These are phyloP conservation scores for Anthracocystis panici-leucophaei DNA, from an alignment of 1,284 basidiomycete genomes.

Conservation along the genomic window DNA sequence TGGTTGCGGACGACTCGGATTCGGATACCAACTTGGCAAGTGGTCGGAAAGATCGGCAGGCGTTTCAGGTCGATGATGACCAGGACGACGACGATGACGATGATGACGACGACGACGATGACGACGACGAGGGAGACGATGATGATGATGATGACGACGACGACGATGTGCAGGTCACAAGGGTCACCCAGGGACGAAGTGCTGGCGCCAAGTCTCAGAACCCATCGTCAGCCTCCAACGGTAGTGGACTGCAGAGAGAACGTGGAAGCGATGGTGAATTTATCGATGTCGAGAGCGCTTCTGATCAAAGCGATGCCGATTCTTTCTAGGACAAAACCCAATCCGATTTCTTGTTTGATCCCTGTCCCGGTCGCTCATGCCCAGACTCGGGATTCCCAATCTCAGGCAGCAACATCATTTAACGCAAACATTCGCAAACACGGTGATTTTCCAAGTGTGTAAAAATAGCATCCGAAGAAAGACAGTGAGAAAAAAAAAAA, in stretches of 20 bases:
- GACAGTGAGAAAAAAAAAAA: slow-evolving; percentile 6
- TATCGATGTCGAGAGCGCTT: slow-evolving; percentile 52
- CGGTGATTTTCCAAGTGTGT: no score
- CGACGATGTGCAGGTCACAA: slow-evolving; percentile 26
- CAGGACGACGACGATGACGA: slow-evolving; percentile 26
- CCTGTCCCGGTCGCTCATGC: not conserved
- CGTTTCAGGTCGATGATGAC: slow-evolving; percentile 37
- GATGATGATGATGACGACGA: slow-evolving; percentile 29
- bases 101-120: slow-evolving; percentile 27
- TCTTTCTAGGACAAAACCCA: slow-evolving; percentile 28
- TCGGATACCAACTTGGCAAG: slow-evolving; percentile 16
- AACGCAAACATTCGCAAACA: not conserved
- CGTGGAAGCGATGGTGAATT: slow-evolving; percentile 51
- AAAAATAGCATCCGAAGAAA: not conserved
- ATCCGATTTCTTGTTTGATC: not conserved
- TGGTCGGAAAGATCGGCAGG: not conserved
- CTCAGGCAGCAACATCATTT: no score
- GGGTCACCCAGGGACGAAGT: slow-evolving; percentile 1
- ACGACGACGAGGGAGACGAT: slow-evolving; percentile 34
- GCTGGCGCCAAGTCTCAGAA: slow-evolving; percentile 13
- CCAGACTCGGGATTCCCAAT: no score
- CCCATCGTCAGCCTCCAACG: not conserved
- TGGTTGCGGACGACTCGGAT: slow-evolving; percentile 29
- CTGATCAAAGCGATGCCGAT: slow-evolving; percentile 49
- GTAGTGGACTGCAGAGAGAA: slow-evolving; percentile 37